Conservation (phyloP, 2,329 filamentous ascomycete species). For the Daldinia sp. region DNA sequence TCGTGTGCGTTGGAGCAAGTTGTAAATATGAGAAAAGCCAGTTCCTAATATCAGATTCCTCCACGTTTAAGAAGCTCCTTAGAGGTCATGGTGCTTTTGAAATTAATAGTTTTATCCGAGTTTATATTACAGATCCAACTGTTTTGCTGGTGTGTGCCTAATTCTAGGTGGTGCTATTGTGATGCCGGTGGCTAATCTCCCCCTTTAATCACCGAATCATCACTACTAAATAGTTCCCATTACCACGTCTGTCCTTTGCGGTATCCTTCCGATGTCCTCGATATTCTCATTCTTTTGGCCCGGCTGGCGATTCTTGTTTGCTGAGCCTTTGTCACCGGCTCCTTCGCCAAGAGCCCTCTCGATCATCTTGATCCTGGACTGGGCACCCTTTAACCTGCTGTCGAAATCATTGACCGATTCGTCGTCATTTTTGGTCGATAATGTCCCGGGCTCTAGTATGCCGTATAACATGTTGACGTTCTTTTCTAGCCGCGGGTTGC, state of each 20-base stretch:
- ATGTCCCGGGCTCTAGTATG: slow-evolving; percentile 78
- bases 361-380: slow-evolving; percentile 85
- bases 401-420: slow-evolving; percentile 92
- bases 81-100: neutral
- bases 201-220: neutral
- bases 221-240: slow-evolving; percentile 11
- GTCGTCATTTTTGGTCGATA: slow-evolving; percentile 84
- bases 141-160: neutral
- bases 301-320: slow-evolving; percentile 7
- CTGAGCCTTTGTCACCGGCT: slow-evolving; percentile 14
- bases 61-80: slow-evolving; percentile 30
- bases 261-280: slow-evolving; percentile 40
- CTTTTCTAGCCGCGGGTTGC: slow-evolving; percentile 74
- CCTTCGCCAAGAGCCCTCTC: slow-evolving; percentile 69
- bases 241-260: slow-evolving; percentile 6
- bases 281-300: slow-evolving; percentile 42
- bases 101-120: neutral
- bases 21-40: slow-evolving; percentile 44
- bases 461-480: slow-evolving; percentile 80
- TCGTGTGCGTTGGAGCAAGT: slow-evolving; percentile 17
- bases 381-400: slow-evolving; percentile 80
- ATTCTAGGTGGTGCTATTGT: neutral
- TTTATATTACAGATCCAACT: neutral
- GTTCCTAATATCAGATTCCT: slow-evolving; percentile 43
- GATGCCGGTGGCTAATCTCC: neutral